These are phyloP conservation scores for Eucalyptus polyanthemos DNA, from an alignment of 345 rosid genomes.

Conservation along the genomic window DNA sequence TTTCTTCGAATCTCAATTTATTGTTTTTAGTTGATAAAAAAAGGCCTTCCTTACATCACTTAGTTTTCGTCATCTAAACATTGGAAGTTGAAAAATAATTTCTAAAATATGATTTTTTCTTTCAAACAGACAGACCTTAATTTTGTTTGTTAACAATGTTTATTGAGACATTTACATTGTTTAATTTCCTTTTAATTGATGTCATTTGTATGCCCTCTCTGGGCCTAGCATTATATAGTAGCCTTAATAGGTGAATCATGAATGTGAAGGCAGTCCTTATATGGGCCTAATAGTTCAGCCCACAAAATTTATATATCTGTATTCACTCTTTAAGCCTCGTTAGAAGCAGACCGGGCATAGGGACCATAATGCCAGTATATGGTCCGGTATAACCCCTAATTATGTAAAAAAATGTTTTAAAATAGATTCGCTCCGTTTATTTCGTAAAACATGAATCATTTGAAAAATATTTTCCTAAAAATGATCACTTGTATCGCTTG, in stretches of 20 bases:
- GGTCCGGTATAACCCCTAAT: neutral
- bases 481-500: accelerated
- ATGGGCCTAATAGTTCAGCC: neutral
- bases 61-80: neutral
- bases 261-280: neutral
- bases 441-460: too few species aligned
- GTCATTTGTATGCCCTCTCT: neutral
- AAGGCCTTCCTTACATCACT: neutral
- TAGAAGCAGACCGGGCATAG: neutral
- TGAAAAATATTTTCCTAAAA: too few species aligned
- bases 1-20: neutral
- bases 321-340: neutral
- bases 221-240: neutral
- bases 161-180: neutral
- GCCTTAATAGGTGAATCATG: neutral
- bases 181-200: neutral
- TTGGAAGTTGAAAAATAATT: neutral
- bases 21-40: neutral
- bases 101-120: neutral
- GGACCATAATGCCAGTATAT: neutral
- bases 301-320: neutral
- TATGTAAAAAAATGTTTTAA: neutral
- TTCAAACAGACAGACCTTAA: neutral
- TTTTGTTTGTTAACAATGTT: neutral
- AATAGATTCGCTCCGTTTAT: too few species aligned